Evolutionary conservation across 75 land plant genomes (phyloP).

Genomic region (Sequoia sempervirens): DNA sequence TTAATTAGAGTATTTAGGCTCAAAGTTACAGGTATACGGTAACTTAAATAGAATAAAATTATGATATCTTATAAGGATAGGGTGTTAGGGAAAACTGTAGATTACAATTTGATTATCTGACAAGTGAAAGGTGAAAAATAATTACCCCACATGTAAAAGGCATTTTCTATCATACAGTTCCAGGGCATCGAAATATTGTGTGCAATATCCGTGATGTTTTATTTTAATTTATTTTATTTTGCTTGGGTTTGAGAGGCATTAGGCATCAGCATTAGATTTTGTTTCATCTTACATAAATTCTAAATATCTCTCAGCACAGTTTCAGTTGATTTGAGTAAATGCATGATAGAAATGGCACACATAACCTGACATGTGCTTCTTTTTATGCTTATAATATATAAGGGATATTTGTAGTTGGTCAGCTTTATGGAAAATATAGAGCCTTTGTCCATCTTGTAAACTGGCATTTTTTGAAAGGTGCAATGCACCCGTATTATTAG

Average conservation of each 20-base stretch:
- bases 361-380: not conserved
- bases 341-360: not conserved
- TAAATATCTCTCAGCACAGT: not conserved
- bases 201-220: not conserved
- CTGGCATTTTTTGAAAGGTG: too few species aligned
- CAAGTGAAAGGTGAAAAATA: too few species aligned
- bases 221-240: too few species aligned
- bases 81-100: too few species aligned
- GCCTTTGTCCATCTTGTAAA: not conserved
- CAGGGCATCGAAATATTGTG: not conserved
- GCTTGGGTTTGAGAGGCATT: not conserved
- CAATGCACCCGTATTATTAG: too few species aligned
- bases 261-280: not conserved
- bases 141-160: too few species aligned
- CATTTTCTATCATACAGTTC: not conserved
- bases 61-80: too few species aligned
- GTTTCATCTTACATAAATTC: not conserved
- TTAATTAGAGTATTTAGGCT: too few species aligned
- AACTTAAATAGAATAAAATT: too few species aligned
- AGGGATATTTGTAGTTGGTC: not conserved
- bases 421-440: not conserved
- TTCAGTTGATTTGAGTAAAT: not conserved
- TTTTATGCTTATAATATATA: not conserved
- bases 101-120: too few species aligned
- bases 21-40: too few species aligned